These are phyloP conservation scores for Chloropicon primus DNA, from an alignment of 139 green algal genomes.

Conservation along the genomic window DNA sequence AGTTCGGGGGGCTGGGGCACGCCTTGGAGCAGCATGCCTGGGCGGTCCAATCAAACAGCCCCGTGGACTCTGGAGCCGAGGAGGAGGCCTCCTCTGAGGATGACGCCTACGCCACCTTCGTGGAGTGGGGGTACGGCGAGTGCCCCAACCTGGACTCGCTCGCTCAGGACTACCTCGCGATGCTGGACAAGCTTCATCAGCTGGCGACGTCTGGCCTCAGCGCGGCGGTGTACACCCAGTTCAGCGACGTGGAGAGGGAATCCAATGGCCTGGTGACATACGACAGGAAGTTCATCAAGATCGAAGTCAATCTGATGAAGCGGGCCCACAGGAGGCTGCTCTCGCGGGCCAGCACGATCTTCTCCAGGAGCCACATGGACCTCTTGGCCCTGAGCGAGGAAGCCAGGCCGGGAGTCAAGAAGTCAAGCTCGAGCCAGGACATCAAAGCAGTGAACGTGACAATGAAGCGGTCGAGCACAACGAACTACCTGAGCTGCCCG, in stretches of 20 bases:
- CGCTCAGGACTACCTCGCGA: background rate
- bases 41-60: background rate
- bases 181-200: background rate
- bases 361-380: background rate
- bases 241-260: background rate
- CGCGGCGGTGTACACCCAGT: background rate
- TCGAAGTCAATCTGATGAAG: background rate
- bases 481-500: too few relatives aligned
- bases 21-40: background rate
- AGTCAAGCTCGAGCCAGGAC: too few relatives aligned
- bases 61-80: background rate
- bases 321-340: background rate
- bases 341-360: background rate
- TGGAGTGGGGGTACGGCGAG: background rate
- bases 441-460: too few relatives aligned
- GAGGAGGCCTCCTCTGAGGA: background rate
- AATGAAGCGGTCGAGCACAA: too few relatives aligned
- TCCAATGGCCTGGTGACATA: background rate
- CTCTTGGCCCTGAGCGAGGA: background rate
- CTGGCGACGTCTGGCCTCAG: background rate
- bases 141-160: background rate
- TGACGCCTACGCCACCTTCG: background rate
- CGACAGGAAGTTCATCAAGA: background rate
- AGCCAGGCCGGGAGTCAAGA: too few relatives aligned
- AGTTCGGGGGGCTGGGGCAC: background rate